A percentile compares a stretch with the other conserved stretches of the same genome.
phyloP scores from a whole-genome alignment of 176 grass and related monocot genomes.

The Musa schizocarpa region DNA sequence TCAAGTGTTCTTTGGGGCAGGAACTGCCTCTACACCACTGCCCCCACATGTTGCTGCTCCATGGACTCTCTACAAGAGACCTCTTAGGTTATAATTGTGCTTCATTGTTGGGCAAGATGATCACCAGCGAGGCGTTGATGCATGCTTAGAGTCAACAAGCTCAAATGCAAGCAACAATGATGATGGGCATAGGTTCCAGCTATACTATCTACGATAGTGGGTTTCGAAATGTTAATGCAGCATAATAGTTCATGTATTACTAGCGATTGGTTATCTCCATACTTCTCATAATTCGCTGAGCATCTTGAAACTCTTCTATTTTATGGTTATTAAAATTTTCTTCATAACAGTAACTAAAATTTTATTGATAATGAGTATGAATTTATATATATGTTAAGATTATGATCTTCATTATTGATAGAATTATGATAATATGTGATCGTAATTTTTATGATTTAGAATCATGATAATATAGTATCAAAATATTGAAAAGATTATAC shows the following conservation, averaged over 20 bases:
- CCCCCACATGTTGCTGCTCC: too few species aligned
- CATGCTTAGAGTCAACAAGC: slow-evolving; percentile 33
- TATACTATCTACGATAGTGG: slow-evolving; percentile 59
- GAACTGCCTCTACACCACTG: slow-evolving; percentile 49
- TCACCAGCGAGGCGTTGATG: slow-evolving; percentile 36
- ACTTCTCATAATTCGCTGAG: neutral
- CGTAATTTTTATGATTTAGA: too few species aligned
- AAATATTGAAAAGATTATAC: too few species aligned
- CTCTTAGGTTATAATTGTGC: slow-evolving; percentile 57
- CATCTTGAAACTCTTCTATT: neutral
- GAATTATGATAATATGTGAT: too few species aligned
- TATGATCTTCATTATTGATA: too few species aligned
- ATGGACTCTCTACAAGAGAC: slow-evolving; percentile 19
- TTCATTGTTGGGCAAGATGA: slow-evolving; percentile 58
- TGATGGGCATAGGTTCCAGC: slow-evolving; percentile 43
- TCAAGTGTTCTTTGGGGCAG: too few species aligned
- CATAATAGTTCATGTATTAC: slow-evolving; percentile 76
- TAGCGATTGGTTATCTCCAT: slow-evolving; percentile 7
- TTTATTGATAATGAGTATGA: too few species aligned
- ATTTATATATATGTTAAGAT: too few species aligned
- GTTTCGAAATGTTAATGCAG: slow-evolving; percentile 38
- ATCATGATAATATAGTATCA: too few species aligned
- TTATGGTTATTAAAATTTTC: too few species aligned
- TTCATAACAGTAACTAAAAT: too few species aligned
- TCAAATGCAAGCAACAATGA: slow-evolving; percentile 44